Base-by-base conservation (phyloP, 495 filamentous ascomycete species). In the Haplographium delicatum region DNA sequence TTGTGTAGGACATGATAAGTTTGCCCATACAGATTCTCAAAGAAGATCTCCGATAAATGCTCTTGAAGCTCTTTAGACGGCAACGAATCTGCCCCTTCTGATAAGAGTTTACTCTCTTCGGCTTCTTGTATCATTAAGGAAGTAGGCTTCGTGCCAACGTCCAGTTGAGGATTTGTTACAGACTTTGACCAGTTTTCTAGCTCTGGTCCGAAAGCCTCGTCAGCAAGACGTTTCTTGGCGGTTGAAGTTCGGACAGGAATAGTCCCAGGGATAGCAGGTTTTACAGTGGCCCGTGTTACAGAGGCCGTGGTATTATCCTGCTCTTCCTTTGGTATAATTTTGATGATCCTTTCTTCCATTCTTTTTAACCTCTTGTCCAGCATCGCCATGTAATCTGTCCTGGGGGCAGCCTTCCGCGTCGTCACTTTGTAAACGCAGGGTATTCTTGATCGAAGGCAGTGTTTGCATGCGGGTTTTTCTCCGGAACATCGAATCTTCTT, bases 321-420 rank as follows among this genome's bases (percentile, higher is more conserved):
- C 57, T 93, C 89, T 26, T 89, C 80, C 60, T 90, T 95, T 5
- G 93, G 93, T 15, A 98, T 84, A 46, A 90, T 84, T 65, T 96
- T 96, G 71, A 96, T 94, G 35, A 98, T 90, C 34, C 91, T 83
- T 59, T 98, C 93, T 67, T 98, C 93, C 93, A 98, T 98, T 44
- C 90, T 72, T 70, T 89, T 91, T 50, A 93, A 65, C 47, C 91
- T 74, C 66, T 95, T 94, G 66, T 98, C 93, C 55, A 97, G 68
- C 91, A 96, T 98, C 13, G 91, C 91, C 93, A 97, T 98, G 66
- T 97, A 98, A 65, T 97, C 93, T 13, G 91, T 96, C 49, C 93
- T 78, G 30, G 93, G 91, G n/a, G 91, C 89, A 2, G 90, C 91
- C 65, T 96, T 97, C 53, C 93, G 75, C 8, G 90, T 89, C 0